phyloP scores from a whole-genome alignment of 2,329 filamentous ascomycete species.

The Cladophialophora bantiana region DNA sequence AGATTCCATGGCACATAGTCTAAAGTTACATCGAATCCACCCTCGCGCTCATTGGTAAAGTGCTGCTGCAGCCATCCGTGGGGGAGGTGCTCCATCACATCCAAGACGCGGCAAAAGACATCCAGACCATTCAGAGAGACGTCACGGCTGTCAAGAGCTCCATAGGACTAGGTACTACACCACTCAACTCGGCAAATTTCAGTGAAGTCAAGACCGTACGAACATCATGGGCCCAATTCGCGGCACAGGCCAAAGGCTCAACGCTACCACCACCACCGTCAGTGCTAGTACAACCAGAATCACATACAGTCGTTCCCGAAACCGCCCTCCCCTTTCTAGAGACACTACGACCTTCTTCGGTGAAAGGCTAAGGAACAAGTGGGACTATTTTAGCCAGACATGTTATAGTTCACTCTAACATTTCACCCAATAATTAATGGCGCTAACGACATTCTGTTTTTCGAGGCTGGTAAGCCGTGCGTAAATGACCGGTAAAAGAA shows the following conservation, averaged over 20 bases:
- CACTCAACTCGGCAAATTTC: conserved; percentile 11
- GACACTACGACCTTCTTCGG: conserved; percentile 7
- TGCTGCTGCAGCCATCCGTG: conserved; percentile 17
- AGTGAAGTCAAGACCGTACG: conserved; percentile 11
- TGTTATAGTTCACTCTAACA: conserved; percentile 11
- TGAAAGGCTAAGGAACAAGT: conserved; percentile 15
- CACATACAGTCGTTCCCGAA: conserved; percentile 10
- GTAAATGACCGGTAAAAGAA: no score
- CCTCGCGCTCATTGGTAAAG: conserved; percentile 19
- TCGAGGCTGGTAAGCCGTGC: neutral
- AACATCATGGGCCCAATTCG: conserved; percentile 24
- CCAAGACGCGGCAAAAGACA: conserved; percentile 20
- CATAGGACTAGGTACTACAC: conserved; percentile 15
- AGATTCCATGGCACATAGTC: conserved; percentile 19
- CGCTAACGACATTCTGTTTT: conserved; percentile 4
- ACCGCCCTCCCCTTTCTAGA: conserved; percentile 12
- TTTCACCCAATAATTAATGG: conserved; percentile 11
- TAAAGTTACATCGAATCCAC: conserved; percentile 16
- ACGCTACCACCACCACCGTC: conserved; percentile 11
- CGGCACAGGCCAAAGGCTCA: conserved; percentile 18
- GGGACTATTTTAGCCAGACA: conserved; percentile 3
- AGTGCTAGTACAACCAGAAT: no score
- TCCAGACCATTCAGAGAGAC: conserved; percentile 22
- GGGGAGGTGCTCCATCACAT: conserved; percentile 11
- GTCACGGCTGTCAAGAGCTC: conserved; percentile 20